These are phyloP conservation scores for Cinchona pubescens DNA, from an alignment of 257 asterid genomes.

Conservation along the genomic window DNA sequence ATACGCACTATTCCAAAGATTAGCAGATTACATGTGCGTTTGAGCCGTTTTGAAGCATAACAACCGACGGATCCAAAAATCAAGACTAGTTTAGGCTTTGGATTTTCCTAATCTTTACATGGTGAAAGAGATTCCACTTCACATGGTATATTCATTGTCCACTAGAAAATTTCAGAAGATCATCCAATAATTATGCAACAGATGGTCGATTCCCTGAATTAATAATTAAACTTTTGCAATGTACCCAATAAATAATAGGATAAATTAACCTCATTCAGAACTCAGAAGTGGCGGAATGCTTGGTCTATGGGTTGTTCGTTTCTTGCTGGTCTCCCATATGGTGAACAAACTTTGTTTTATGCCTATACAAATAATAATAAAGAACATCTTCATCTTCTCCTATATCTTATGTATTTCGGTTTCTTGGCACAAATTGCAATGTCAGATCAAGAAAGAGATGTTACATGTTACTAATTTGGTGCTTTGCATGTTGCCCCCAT, in stretches of 20 bases:
- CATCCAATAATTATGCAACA: slow-evolving; percentile 23
- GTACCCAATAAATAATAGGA: background rate
- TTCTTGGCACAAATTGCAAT: slow-evolving; percentile 24
- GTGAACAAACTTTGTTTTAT: slow-evolving; percentile 22
- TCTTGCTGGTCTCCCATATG: slow-evolving; percentile 29
- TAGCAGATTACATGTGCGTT: slow-evolving; percentile 10
- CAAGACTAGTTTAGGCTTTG: slow-evolving; percentile 3
- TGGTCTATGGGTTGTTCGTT: slow-evolving; percentile 12
- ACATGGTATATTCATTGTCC: slow-evolving; percentile 18
- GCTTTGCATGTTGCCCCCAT: slow-evolving; percentile 27
- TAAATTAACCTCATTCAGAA: background rate
- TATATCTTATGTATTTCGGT: background rate
- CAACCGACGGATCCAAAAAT: slow-evolving; percentile 16
- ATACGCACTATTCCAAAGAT: slow-evolving; percentile 1
- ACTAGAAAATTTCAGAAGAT: slow-evolving; percentile 9
- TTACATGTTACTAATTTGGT: slow-evolving; percentile 12
- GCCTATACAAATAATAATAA: background rate
- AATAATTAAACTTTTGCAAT: background rate
- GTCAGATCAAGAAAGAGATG: slow-evolving; percentile 23
- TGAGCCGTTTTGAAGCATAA: slow-evolving; percentile 7
- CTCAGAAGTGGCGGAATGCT: slow-evolving; percentile 11
- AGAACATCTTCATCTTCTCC: background rate
- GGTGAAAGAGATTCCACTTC: slow-evolving; percentile 20
- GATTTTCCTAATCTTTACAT: slow-evolving; percentile 10
- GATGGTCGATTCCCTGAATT: slow-evolving; percentile 21